Evolutionary conservation across 1,139 yeast species (phyloP), one percentile per base, ranked within the genome.

Genomic region (Ogataea hybrid): DNA sequence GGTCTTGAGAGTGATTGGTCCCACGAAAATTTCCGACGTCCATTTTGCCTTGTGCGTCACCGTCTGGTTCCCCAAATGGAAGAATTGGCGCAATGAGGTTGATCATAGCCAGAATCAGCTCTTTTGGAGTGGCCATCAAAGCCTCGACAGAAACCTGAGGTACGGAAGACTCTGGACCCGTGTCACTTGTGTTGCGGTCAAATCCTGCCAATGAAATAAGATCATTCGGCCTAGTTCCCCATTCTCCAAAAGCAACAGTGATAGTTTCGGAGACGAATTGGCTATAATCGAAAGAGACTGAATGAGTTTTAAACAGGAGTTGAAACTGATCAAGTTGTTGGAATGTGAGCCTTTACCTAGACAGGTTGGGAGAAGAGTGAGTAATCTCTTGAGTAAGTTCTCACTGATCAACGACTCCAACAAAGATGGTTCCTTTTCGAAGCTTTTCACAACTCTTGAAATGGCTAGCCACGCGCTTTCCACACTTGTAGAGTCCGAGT

Each of bases 71-170:
- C 2, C 49, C 48, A 29, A 51, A 47, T 0, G 92, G 90, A 25
- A 86, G 63, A 7, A 86, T 53, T 35, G 77, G 71, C 0, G 80
- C 75, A 23, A 84, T 67, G 37, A 87, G 65, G 30, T 75, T 70
- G 17, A 88, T 62, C 20, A 84, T 69, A 18, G 79, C 71, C 1
- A 76, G 55, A 25, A 84, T 62, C 28, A 86, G 60, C 18, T 81
- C 86, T 51, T 81, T 82, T 1, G 94, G 90, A 4, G 81, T 78
- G 41, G 83, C 79, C 79, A 88, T 84, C 32, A 89, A 64, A 0
- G 87, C 78, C 54, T 86, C 95, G 32, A 83, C 72, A 2, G 83
- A 68, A 0, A 76, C 33, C 10, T 27, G 32, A 5, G 33, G 21
- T 4, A 22, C 25, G 11, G 22, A 16, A 8, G 30, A 10, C 6